A percentile compares a stretch with the other conserved stretches of the same genome.
Conservation (phyloP, 179 eudicot species). For the Drosera spatulata region DNA sequence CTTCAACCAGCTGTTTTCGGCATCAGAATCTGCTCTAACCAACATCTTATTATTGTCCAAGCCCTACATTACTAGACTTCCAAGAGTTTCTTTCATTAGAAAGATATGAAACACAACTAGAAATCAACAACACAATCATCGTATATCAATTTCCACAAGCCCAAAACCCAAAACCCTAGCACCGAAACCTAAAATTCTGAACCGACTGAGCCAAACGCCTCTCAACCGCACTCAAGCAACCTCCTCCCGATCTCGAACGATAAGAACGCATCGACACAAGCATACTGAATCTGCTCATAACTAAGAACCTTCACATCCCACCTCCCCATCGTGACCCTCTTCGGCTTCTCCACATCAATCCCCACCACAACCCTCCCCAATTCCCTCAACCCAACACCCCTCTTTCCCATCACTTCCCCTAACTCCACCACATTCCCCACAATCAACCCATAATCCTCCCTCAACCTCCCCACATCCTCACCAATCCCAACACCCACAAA, state of each 20-base stretch:
- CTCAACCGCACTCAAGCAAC: neutral
- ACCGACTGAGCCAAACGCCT: no score
- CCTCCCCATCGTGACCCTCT: conserved; percentile 28
- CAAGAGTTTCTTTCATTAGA: no score
- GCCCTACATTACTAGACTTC: no score
- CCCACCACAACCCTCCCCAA: conserved; percentile 19
- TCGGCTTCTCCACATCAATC: conserved; percentile 28
- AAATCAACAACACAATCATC: no score
- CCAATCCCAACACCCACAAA: conserved; percentile 32
- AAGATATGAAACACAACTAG: no score
- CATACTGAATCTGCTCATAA: conserved; percentile 33
- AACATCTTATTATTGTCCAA: no score
- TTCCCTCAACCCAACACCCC: conserved; percentile 28
- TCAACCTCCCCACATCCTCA: conserved; percentile 18
- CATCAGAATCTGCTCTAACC: no score
- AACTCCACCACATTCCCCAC: conserved; percentile 6
- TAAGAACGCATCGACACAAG: conserved; percentile 42
- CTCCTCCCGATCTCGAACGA: conserved; percentile 27
- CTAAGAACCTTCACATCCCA: conserved; percentile 37
- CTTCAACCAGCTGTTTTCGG: no score
- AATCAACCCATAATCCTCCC: conserved; percentile 13
- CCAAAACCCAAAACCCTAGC: no score
- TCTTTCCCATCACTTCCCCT: neutral
- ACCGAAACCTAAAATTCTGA: no score
- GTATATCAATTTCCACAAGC: no score